Evolutionary conservation across 352 stramenopile species (phyloP).

Genomic region (Lagenidium giganteum): DNA sequence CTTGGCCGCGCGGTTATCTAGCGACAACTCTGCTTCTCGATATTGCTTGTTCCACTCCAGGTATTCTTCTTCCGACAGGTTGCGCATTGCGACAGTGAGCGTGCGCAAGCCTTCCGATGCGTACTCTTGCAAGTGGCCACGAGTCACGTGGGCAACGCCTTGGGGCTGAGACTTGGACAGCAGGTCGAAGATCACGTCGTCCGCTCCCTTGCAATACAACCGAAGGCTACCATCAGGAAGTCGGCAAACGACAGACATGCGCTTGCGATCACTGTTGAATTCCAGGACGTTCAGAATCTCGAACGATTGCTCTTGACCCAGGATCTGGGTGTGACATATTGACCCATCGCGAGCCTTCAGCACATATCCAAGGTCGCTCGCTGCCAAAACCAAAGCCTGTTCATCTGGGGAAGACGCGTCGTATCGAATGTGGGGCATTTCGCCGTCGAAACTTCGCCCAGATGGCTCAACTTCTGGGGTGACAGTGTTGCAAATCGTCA

Average conservation of each 20-base stretch:
- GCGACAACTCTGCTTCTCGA: constrained; percentile 68
- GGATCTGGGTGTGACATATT: constrained; percentile 65
- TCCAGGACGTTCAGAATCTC: constrained; percentile 95
- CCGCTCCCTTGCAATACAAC: constrained; percentile 82
- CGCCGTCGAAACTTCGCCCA: neutral
- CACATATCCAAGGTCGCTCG: constrained; percentile 71
- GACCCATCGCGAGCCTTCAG: constrained; percentile 56
- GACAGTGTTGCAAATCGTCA: constrained; percentile 87
- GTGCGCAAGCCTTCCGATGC: constrained; percentile 73
- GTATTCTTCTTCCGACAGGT: constrained; percentile 69
- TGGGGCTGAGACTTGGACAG: constrained; percentile 63
- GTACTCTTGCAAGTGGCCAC: constrained; percentile 80
- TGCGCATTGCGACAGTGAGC: constrained; percentile 65
- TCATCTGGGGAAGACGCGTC: constrained; percentile 84
- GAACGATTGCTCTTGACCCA: constrained; percentile 74
- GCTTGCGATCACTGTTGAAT: constrained; percentile 98
- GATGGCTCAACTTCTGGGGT: constrained; percentile 66
- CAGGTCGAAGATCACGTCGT: constrained; percentile 78
- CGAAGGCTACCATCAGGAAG: constrained; percentile 63
- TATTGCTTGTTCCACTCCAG: constrained; percentile 68
- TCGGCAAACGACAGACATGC: constrained; percentile 97
- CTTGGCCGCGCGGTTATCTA: constrained; percentile 64
- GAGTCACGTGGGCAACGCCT: constrained; percentile 73
- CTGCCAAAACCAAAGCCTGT: constrained; percentile 71
- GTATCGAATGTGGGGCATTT: constrained; percentile 53